These are phyloP conservation scores for Malus hybrid DNA, from an alignment of 331 rosid genomes.

Conservation along the genomic window DNA sequence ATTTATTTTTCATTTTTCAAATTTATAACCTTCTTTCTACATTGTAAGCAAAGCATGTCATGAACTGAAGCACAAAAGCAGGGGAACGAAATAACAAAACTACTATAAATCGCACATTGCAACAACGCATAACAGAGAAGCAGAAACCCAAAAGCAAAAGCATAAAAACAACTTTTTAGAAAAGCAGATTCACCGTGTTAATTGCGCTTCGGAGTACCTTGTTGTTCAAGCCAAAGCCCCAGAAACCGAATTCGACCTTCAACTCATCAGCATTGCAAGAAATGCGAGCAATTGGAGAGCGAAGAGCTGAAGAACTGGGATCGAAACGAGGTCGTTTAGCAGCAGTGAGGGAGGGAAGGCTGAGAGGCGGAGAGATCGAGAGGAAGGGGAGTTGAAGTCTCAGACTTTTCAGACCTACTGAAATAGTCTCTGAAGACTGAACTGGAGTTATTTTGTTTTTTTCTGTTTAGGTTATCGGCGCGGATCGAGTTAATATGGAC, in stretches of 20 bases:
- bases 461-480: not conserved
- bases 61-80: not conserved
- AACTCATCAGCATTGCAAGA: conserved; percentile 3
- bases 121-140: not conserved
- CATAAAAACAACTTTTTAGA: not conserved
- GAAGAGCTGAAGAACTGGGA: not conserved
- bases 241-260: not conserved
- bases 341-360: not conserved
- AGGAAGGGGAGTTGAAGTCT: conserved; percentile 22
- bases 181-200: not conserved
- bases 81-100: not conserved
- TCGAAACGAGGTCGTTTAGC: conserved; percentile 15
- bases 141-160: not conserved
- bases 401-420: conserved; percentile 3
- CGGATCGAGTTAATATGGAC: not conserved
- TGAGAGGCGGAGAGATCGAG: conserved; percentile 43
- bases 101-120: not conserved
- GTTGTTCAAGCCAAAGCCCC: conserved; percentile 1
- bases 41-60: not conserved
- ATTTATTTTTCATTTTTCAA: not conserved
- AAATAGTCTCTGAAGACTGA: not conserved
- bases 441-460: not conserved
- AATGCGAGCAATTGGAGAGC: not conserved
- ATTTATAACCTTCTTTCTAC: not conserved
- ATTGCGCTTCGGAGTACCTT: conserved; percentile 1